Base-by-base conservation (phyloP, 768 basidiomycete species). In the Trametes gibbosa region DNA sequence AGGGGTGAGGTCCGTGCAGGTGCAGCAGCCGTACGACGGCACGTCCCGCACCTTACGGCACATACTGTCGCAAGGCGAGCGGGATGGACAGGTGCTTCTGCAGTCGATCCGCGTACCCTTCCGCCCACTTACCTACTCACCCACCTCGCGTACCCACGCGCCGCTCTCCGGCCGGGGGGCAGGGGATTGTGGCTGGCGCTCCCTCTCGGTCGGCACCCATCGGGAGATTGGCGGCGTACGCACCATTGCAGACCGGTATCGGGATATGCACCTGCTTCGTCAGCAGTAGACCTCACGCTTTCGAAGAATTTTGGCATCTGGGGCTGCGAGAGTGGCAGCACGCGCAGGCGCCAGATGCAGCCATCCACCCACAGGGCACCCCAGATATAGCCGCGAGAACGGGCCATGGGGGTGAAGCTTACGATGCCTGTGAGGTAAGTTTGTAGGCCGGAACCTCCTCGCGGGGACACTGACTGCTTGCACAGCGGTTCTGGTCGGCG, bases 11-110 rank as follows among this genome's bases (percentile, higher is more conserved):
- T 32, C 29, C 29, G 29, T 32, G 29, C 29, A 10, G 29, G 29
- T 32, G 29, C 29, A 32, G 29, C 29, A 32, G 29, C 29, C 10
- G 29, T 32, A 14, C 25, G 48, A 17, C 54, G 40, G 35, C 54
- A 48, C 35, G 37, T 35, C 46, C 45, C 54, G 35, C 54, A 10
- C 46, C n/a, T 47, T 48, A 48, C 45, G 54, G 45, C 46, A 48
- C 46, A 19, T 14, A 23, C 24, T 35, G 48, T 34, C 37, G 37
- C 37, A 39, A 39, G 37, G 37, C 13, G 37, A 39, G 37, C 13
- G 23, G 23, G 43, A 24, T 23, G 23, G 12, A 25, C 23, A 23
- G 14, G 21, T 4, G 19, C 43, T 45, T 45, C 43, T 45, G 24
- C 43, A 4, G 24, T 25, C 43, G 43, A 45, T 45, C 43, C 43